Conservation (phyloP, 116 monocot genomes). For the Dioscorea cayenensis region DNA sequence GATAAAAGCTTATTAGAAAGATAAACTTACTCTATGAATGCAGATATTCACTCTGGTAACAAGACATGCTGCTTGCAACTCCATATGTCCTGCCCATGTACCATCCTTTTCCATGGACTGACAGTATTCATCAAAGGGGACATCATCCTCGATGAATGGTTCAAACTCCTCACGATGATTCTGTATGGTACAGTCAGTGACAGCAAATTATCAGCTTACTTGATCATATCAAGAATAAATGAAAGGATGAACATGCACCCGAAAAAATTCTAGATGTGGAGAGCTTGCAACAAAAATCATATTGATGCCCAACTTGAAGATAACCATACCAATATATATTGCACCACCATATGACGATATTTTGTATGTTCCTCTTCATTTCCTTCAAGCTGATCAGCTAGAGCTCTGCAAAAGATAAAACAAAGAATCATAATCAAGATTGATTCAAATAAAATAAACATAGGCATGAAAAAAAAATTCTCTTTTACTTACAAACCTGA, state of each 20-base stretch:
- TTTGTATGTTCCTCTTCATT: constrained; percentile 69
- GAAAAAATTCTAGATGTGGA: background rate
- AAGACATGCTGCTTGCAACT: constrained; percentile 89
- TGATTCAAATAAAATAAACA: background rate
- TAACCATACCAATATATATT: constrained; percentile 52
- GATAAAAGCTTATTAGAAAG: background rate
- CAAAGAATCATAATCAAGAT: background rate
- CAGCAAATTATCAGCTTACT: background rate
- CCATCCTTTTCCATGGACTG: constrained; percentile 76
- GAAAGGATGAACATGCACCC: background rate
- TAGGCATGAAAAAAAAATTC: background rate
- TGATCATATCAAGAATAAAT: background rate
- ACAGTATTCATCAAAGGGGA: constrained; percentile 80
- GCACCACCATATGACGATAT: constrained; percentile 63
- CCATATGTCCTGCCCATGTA: constrained; percentile 88
- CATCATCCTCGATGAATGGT: constrained; percentile 93
- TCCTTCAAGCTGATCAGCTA: constrained; percentile 83
- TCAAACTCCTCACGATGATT: constrained; percentile 69
- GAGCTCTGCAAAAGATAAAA: constrained; percentile 33
- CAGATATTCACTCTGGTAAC: constrained; percentile 62
- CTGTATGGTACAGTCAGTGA: constrained; percentile 12
- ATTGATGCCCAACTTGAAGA: background rate
- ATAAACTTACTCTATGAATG: constrained; percentile 44
- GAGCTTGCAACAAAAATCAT: background rate
- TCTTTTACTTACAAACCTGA: constrained; percentile 31